These are phyloP conservation scores for Xylaria sp. DNA, from an alignment of 495 filamentous ascomycete species.

Conservation along the genomic window DNA sequence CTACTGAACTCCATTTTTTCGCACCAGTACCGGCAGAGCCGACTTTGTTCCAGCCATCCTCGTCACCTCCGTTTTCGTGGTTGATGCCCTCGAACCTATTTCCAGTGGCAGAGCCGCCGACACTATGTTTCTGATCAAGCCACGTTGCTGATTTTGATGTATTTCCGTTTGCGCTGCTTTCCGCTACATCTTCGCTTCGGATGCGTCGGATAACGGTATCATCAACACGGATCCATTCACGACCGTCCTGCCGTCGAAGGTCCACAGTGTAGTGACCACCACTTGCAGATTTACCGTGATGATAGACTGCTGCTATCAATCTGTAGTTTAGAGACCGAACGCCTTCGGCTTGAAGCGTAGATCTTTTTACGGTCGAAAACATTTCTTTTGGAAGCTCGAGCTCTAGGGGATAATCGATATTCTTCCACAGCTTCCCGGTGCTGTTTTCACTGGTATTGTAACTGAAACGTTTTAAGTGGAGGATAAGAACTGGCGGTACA, in stretches of 20 bases:
- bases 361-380: slow-evolving; percentile 78
- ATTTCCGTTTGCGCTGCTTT: slow-evolving; percentile 81
- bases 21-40: slow-evolving; percentile 63
- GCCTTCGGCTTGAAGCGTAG: slow-evolving; percentile 64
- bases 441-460: slow-evolving; percentile 85
- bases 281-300: slow-evolving; percentile 94
- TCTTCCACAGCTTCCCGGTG: slow-evolving; percentile 98
- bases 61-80: slow-evolving; percentile 72
- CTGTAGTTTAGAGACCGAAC: slow-evolving; percentile 76
- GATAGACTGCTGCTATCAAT: slow-evolving; percentile 92
- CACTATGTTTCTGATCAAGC: slow-evolving; percentile 50
- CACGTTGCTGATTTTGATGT: slow-evolving; percentile 66
- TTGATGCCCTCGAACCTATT: slow-evolving; percentile 75
- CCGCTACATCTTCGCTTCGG: slow-evolving; percentile 87
- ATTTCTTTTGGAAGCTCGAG: slow-evolving; percentile 93
- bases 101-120: slow-evolving; percentile 36
- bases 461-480: slow-evolving; percentile 97
- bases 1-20: slow-evolving; percentile 71
- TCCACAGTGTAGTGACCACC: slow-evolving; percentile 98
- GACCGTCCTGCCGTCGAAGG: slow-evolving; percentile 88
- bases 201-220: slow-evolving; percentile 90
- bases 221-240: slow-evolving; percentile 94
- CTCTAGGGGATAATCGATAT: slow-evolving; percentile 91
- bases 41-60: slow-evolving; percentile 86
- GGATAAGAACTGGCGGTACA: slow-evolving; percentile 87